Conservation (phyloP, 768 basidiomycete species). For the Boletus huronensis region DNA sequence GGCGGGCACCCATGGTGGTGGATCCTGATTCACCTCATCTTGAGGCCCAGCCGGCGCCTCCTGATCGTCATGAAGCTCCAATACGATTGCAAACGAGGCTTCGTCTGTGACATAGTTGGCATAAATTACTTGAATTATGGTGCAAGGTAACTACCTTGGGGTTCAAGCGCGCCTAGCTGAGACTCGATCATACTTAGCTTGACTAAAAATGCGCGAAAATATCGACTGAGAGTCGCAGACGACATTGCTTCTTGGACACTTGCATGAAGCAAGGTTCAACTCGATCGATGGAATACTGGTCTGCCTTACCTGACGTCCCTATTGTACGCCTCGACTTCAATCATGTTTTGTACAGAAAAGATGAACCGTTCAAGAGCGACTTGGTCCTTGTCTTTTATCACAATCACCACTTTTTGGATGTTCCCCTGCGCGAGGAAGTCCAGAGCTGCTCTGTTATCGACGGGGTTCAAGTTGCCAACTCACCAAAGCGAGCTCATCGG, state of each 20-base stretch:
- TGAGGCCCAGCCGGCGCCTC: conserved; percentile 47
- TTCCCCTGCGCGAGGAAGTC: conserved; percentile 51
- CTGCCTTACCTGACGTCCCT: conserved; percentile 59
- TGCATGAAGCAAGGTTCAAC: conserved; percentile 4
- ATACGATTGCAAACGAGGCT: conserved; percentile 74
- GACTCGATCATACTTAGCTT: conserved; percentile 78
- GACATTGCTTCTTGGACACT: conserved; percentile 76
- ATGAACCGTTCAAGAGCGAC: conserved; percentile 86
- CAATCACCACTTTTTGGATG: conserved; percentile 75
- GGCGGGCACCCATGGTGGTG: conserved; percentile 79
- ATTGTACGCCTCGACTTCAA: conserved; percentile 64
- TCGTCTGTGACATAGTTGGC: conserved; percentile 45
- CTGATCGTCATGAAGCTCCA: conserved; percentile 71
- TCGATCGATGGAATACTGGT: not conserved
- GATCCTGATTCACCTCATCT: conserved; percentile 51
- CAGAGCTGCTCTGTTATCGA: not conserved
- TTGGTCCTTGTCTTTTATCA: conserved; percentile 80
- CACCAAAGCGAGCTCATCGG: conserved; percentile 71
- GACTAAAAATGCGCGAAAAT: conserved; percentile 79
- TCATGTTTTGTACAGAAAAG: conserved; percentile 82
- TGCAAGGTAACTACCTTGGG: conserved; percentile 42
- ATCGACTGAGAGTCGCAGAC: conserved; percentile 57
- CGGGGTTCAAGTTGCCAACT: conserved; percentile 9
- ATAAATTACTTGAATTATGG: not conserved
- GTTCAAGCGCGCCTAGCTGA: conserved; percentile 56